Percentiles rank a stretch among this genome's conserved stretches.
phyloP scores from a whole-genome alignment of 1,284 basidiomycete species.

The Golubevia sp. region DNA sequence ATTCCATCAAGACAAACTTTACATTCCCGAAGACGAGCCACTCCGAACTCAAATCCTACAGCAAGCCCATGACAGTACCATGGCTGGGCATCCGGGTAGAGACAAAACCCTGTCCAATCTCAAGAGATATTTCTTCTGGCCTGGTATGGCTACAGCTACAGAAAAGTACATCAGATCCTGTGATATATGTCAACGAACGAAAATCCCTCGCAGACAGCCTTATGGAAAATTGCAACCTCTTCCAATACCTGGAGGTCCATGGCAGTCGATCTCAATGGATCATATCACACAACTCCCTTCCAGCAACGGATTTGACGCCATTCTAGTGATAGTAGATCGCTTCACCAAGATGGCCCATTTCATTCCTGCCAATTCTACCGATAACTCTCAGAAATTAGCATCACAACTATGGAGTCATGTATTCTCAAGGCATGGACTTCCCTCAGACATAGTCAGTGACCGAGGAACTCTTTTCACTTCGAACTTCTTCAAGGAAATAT shows the following conservation, averaged over 20 bases:
- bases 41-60: slow-evolving; percentile 9
- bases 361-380: slow-evolving; percentile 67
- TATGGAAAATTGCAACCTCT: slow-evolving; percentile 62
- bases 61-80: slow-evolving; percentile 7
- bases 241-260: slow-evolving; percentile 61
- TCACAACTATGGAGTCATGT: slow-evolving; percentile 44
- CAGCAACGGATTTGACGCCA: slow-evolving; percentile 59
- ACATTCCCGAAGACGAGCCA: background rate
- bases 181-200: slow-evolving; percentile 62
- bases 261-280: slow-evolving; percentile 65
- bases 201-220: slow-evolving; percentile 35
- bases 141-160: slow-evolving; percentile 52
- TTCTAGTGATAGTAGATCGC: slow-evolving; percentile 63
- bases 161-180: slow-evolving; percentile 63
- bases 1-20: background rate
- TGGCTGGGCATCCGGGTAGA: slow-evolving; percentile 11
- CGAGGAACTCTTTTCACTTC: slow-evolving; percentile 62
- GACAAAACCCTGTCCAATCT: slow-evolving; percentile 55
- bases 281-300: slow-evolving; percentile 63
- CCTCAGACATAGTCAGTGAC: slow-evolving; percentile 60
- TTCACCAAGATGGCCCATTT: slow-evolving; percentile 60
- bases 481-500: slow-evolving; percentile 52
- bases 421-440: slow-evolving; percentile 60
- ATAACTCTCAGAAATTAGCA: slow-evolving; percentile 49
- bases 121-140: slow-evolving; percentile 65